Evolutionary conservation across 345 rosid species (phyloP).

Genomic region (Balakata baccata): DNA sequence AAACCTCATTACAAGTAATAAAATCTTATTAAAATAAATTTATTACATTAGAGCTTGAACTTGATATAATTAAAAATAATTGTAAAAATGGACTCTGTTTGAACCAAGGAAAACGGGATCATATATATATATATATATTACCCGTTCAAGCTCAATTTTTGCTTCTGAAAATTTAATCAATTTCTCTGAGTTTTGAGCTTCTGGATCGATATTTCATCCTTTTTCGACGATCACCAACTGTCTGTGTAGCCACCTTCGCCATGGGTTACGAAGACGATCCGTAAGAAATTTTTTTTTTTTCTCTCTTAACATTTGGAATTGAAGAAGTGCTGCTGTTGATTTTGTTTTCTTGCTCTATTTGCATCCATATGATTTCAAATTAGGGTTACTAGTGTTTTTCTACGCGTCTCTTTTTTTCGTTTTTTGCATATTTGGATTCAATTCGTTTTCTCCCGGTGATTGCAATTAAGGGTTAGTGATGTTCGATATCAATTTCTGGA

Average conservation of each 20-base stretch:
- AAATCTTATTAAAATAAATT: too few relatives aligned
- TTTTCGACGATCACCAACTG: neutral
- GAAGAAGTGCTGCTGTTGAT: neutral
- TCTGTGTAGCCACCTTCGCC: neutral
- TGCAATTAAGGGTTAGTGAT: conserved; percentile 3
- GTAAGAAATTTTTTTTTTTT: conserved; percentile 40
- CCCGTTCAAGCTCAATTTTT: neutral
- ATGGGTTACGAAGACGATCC: conserved; percentile 82
- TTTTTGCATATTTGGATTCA: neutral
- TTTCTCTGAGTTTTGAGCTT: neutral
- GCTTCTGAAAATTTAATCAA: neutral
- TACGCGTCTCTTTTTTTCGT: neutral
- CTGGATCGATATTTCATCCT: neutral
- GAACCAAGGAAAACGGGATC: too few relatives aligned
- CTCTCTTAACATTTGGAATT: neutral
- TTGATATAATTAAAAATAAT: too few relatives aligned
- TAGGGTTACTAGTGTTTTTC: neutral
- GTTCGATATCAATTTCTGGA: neutral
- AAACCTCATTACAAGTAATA: too few relatives aligned
- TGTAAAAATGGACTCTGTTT: too few relatives aligned
- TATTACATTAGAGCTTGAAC: too few relatives aligned
- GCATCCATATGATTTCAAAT: neutral
- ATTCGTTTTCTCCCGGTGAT: neutral
- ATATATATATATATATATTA: neutral
- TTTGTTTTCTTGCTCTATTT: neutral